Evolutionary conservation across 148 eudicot species (phyloP).

Genomic region (Fagopyrum esculentum): DNA sequence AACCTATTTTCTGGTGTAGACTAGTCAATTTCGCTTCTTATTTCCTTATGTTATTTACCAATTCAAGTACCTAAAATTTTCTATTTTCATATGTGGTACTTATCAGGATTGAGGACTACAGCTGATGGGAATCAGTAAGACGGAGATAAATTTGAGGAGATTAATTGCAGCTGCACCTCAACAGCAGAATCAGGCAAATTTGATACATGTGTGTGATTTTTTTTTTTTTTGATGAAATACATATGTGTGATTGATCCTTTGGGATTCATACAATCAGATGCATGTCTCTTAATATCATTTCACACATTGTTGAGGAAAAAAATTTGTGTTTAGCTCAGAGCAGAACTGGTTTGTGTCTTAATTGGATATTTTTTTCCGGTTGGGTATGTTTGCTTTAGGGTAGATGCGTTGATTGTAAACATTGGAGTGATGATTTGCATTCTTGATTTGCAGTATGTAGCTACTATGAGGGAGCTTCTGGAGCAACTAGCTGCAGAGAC

Average conservation of each 20-base stretch:
- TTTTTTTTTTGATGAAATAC: no score
- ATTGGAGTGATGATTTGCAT: not conserved
- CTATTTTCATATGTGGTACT: not conserved
- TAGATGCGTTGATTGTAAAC: not conserved
- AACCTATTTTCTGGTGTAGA: no score
- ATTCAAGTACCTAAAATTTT: not conserved
- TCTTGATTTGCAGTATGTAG: slow-evolving; percentile 47
- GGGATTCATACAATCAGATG: no score
- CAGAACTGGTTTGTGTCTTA: not conserved
- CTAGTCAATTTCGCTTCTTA: no score
- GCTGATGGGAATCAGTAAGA: slow-evolving; percentile 63
- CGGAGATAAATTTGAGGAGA: slow-evolving; percentile 77
- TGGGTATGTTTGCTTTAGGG: not conserved
- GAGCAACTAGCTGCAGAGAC: no score
- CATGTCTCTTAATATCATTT: no score
- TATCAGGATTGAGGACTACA: slow-evolving; percentile 3
- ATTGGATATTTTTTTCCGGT: not conserved
- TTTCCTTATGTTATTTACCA: not conserved
- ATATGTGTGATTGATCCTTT: not conserved
- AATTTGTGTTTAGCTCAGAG: not conserved
- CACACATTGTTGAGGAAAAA: not conserved
- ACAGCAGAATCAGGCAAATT: slow-evolving; percentile 73
- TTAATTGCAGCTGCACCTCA: slow-evolving; percentile 70
- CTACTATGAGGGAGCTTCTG: slow-evolving; percentile 20
- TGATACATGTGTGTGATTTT: slow-evolving; percentile 73